Evolutionary conservation across 2,329 filamentous ascomycete species (phyloP).

Genomic region (Ilyonectria sp.): DNA sequence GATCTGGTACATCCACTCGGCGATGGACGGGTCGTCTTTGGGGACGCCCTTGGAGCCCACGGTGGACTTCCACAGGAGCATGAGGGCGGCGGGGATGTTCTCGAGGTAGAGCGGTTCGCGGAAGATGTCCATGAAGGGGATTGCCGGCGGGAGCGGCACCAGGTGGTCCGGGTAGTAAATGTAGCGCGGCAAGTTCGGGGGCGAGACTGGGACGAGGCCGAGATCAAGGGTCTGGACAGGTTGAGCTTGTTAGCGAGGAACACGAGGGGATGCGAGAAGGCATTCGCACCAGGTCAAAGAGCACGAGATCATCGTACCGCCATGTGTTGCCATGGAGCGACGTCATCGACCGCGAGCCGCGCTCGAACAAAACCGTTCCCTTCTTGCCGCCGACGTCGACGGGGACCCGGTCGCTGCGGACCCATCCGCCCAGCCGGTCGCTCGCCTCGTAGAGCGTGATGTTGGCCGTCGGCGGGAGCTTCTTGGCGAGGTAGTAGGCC

Average conservation of each 20-base stretch:
- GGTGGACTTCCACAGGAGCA: slow-evolving; percentile 43
- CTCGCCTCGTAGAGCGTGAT: slow-evolving; percentile 87
- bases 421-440: slow-evolving; percentile 84
- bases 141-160: slow-evolving; percentile 52
- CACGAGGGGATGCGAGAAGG: slow-evolving; percentile 8
- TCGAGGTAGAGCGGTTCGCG: slow-evolving; percentile 54
- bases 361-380: slow-evolving; percentile 80
- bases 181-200: slow-evolving; percentile 71
- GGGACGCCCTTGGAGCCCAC: slow-evolving; percentile 39
- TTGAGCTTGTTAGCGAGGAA: slow-evolving; percentile 35
- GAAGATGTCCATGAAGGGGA: slow-evolving; percentile 45
- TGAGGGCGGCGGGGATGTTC: slow-evolving; percentile 47
- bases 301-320: slow-evolving; percentile 73
- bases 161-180: slow-evolving; percentile 90
- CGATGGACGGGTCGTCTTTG: slow-evolving; percentile 53
- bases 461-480: slow-evolving; percentile 73
- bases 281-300: slow-evolving; percentile 77
- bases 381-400: slow-evolving; percentile 70
- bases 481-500: slow-evolving; percentile 82
- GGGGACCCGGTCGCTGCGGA: slow-evolving; percentile 76
- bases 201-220: slow-evolving; percentile 63
- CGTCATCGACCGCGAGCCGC: slow-evolving; percentile 84
- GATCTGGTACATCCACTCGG: slow-evolving; percentile 54
- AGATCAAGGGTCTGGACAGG: slow-evolving; percentile 53
- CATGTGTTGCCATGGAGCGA: slow-evolving; percentile 59